A percentile compares a stretch with the other conserved stretches of the same genome.
These are phyloP conservation scores for Paraphaeosphaeria sporulosa DNA, from an alignment of 2,329 filamentous ascomycete genomes.

Conservation along the genomic window DNA sequence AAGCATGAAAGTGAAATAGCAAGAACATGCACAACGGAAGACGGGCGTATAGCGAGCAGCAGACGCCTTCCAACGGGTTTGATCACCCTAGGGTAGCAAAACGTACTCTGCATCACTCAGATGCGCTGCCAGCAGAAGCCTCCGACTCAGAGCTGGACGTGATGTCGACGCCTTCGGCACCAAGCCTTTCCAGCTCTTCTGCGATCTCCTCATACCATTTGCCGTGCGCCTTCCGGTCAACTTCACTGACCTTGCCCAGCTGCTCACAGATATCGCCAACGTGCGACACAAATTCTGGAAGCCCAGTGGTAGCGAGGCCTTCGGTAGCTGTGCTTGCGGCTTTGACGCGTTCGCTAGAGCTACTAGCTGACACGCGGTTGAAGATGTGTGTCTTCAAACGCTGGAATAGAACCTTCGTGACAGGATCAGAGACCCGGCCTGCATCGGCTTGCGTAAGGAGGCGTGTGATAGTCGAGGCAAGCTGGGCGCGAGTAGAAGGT, in stretches of 20 bases:
- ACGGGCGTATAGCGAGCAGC: not conserved
- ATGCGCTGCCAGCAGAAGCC: constrained; percentile 15
- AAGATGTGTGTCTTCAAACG: constrained; percentile 73
- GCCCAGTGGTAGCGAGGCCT: constrained; percentile 71
- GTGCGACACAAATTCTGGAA: constrained; percentile 76
- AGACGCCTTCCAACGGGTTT: not conserved
- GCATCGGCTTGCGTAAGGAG: constrained; percentile 62
- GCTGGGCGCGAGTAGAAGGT: constrained; percentile 53
- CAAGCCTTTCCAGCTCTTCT: constrained; percentile 57
- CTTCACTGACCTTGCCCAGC: constrained; percentile 68
- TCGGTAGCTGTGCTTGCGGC: constrained; percentile 74
- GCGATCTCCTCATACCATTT: constrained; percentile 75
- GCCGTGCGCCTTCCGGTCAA: constrained; percentile 73
- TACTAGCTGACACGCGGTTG: constrained; percentile 68
- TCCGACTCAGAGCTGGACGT: constrained; percentile 35
- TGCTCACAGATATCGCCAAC: constrained; percentile 75
- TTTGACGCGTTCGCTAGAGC: constrained; percentile 73
- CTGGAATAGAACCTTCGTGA: constrained; percentile 72
- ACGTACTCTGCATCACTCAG: constrained; percentile 3
- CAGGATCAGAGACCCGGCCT: constrained; percentile 64
- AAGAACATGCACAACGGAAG: not conserved
- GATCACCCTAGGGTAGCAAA: not conserved
- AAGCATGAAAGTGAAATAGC: not conserved
- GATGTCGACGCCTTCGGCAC: constrained; percentile 41
- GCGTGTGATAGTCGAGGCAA: constrained; percentile 53